Conservation (phyloP, 1,139 yeast species). For the Saccharomycopsis hybrid region DNA sequence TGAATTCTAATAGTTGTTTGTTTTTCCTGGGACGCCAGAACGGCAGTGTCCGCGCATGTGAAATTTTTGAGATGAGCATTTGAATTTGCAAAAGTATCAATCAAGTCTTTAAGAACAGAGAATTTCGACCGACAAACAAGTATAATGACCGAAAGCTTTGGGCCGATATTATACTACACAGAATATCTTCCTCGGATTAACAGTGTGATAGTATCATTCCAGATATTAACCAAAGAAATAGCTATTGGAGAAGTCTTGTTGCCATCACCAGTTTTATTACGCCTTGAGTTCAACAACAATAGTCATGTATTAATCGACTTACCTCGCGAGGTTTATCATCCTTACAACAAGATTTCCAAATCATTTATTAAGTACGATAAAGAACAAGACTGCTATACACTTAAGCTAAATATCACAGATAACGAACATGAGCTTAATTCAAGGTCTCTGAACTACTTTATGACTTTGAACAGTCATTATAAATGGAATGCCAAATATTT, state of each 20-base stretch:
- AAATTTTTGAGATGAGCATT: too few relatives aligned
- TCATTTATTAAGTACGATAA: conserved; percentile 5
- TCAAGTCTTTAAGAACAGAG: too few relatives aligned
- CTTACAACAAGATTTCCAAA: conserved; percentile 13
- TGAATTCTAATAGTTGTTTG: too few relatives aligned
- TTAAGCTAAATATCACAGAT: conserved; percentile 10
- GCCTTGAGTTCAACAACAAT: background rate
- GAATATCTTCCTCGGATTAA: conserved; percentile 31
- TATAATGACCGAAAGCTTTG: too few relatives aligned
- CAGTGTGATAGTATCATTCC: conserved; percentile 21
- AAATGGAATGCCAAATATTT: conserved; percentile 26
- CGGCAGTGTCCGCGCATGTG: too few relatives aligned
- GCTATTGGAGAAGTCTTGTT: background rate
- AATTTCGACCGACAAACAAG: too few relatives aligned
- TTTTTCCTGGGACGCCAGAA: too few relatives aligned
- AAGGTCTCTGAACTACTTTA: conserved; percentile 23
- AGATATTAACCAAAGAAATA: background rate
- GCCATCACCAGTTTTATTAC: background rate
- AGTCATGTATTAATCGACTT: background rate
- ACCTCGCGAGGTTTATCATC: conserved; percentile 13
- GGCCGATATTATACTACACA: conserved; percentile 25
- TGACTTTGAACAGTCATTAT: conserved; percentile 22
- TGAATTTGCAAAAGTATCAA: too few relatives aligned
- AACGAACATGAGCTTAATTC: conserved; percentile 1
- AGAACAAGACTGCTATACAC: conserved; percentile 4